phyloP scores from a whole-genome alignment of 2,329 filamentous ascomycete genomes.

The Rugonectria rugulosa region DNA sequence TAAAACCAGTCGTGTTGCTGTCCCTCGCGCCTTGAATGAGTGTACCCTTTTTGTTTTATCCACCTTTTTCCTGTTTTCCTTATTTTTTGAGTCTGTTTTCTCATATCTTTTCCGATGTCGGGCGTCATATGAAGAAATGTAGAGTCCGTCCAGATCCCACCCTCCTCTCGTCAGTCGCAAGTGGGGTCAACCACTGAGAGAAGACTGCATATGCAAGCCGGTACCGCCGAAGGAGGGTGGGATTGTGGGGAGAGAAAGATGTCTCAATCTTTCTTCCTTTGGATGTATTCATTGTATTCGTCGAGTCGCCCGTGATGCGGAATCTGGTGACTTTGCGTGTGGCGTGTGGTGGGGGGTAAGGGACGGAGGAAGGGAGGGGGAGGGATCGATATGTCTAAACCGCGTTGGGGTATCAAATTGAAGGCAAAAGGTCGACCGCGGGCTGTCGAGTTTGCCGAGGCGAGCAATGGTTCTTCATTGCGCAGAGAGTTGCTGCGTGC shows the following conservation, averaged over 20 bases:
- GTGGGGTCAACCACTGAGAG: slow-evolving; percentile 29
- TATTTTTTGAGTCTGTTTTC: slow-evolving; percentile 21
- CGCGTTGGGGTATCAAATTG: slow-evolving; percentile 19
- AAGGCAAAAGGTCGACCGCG: neutral
- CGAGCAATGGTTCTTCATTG: slow-evolving; percentile 30
- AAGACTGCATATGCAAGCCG: slow-evolving; percentile 13
- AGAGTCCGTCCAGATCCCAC: slow-evolving; percentile 16
- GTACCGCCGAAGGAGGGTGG: slow-evolving; percentile 16
- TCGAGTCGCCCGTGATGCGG: slow-evolving; percentile 22
- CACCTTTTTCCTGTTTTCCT: slow-evolving; percentile 9
- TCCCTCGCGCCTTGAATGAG: slow-evolving; percentile 27
- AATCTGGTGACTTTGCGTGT: slow-evolving; percentile 6
- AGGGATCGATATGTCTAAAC: slow-evolving; percentile 1
- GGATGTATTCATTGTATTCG: slow-evolving; percentile 7
- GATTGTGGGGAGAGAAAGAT: neutral
- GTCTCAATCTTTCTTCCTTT: neutral
- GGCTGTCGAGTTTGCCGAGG: neutral
- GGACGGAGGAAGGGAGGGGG: slow-evolving; percentile 1
- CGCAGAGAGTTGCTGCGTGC: slow-evolving; percentile 40
- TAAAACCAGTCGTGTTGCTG: neutral
- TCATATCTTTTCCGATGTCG: slow-evolving; percentile 24
- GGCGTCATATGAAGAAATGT: slow-evolving; percentile 22
- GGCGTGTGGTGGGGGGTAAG: neutral
- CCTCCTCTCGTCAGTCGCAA: slow-evolving; percentile 7
- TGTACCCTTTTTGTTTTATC: slow-evolving; percentile 24